Base-by-base conservation (phyloP, 257 asterid genomes). In the Capsicum pubescens region DNA sequence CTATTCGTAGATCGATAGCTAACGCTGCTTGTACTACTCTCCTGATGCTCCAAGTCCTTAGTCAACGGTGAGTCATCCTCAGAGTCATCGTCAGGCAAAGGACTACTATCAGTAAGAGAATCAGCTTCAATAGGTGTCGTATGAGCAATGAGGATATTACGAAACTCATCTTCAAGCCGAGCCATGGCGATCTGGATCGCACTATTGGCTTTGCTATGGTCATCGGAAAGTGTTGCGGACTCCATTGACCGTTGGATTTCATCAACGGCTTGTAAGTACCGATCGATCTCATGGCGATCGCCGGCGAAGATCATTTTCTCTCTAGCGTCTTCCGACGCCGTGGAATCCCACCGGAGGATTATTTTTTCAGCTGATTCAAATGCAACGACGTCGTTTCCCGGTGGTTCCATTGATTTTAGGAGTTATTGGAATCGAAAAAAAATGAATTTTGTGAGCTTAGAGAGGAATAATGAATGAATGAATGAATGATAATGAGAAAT, bases 181-280 rank as follows among this genome's bases (percentile, higher is more conserved):
- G 99, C 95, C 99, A 95, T 93, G 85, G 99, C 97, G 93, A 94
- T 93, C 97, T 94, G 97, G 63, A 94, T 85, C 68, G 96, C 32
- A 92, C 52, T 82, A 90, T 83, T 61, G 83, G 86, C 82, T 84
- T 68, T 76, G 85, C 55, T 79, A n/a, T 87, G 82, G 14, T 93
- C 88, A 67, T 87, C 92, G 63, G 95, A 89, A 19, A 95, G 26
- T 50, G 90, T 15, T 48, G 90, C 84, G 60, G 90, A 83, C 14
- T 82, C 88, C 86, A 87, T 81, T 4, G 90, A 91, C 82, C 90
- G 91, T 84, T 91, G 97, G 63, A 95, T 90, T 86, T 92, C 94
- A 83, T 96, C 97, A 8, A 94, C 98, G 80, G 99, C 98, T 67
- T 89, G 89, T 63, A 96, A 90, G 88, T 96, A 96, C 1, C 80